Evolutionary conservation across 148 eudicot genomes (phyloP), one percentile per base, ranked within the genome.

Genomic region (Vaccinium macrocarpon): DNA sequence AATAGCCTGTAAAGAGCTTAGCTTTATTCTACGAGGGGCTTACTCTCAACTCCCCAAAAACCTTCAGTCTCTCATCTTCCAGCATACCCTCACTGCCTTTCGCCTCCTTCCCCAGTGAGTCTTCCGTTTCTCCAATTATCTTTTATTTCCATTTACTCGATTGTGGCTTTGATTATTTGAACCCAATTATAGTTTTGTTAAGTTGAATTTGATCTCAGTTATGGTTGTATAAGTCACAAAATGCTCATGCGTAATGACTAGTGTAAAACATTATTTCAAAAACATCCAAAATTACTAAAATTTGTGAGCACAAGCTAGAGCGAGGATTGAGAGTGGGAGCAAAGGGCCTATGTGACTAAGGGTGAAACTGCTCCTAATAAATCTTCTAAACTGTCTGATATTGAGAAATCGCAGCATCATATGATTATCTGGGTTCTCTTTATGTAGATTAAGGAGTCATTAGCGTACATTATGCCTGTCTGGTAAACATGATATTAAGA

Each of bases 71-170:
- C 91, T 91, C 84, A 48, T 96, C 80, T 88, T 93, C 79, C 91
- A 91, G 55, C 92, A 96, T 76, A 87, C 93, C 71, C 86, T 96
- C 70, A 10, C 82, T 84, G 97, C 99, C 78, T 93, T 96, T 86
- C 91, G 87, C 84, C 88, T 90, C 59, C 97, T 96, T 85, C 95
- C 97, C 23, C 71, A 74, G 98, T 96, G 91, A 88, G 84, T 87
- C 38, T 62, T 46, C 81, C 16, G 7, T 68, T 21, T 62, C 73
- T 56, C 49, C 62, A 8, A 5, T 80, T 76, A 8, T 27, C 38
- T 50, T n/a, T 56, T 51, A 19, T 23, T 59, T 6, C 62, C 66
- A 0, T 19, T 42, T 42, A 42, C 9, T 77, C 4, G 42, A 5
- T 48, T 7, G 55, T 9, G 19, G 8, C 6, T 6, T 53, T 23